Evolutionary conservation across 2,329 filamentous ascomycete genomes (phyloP).

Genomic region (Penicillium rolfsii): DNA sequence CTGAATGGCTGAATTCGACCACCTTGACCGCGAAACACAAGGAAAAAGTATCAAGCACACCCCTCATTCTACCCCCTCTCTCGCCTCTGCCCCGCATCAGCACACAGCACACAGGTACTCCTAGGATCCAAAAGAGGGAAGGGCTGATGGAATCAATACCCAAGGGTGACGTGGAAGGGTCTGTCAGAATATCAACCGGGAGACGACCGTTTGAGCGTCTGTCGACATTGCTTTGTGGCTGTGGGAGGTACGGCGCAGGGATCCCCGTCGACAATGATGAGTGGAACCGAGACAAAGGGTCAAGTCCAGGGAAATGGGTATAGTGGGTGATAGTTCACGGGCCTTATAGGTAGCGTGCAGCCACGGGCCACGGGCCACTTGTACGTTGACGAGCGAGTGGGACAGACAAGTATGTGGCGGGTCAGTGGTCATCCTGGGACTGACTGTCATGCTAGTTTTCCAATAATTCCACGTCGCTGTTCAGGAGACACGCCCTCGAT

Average conservation of each 20-base stretch:
- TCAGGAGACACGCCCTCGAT: background rate
- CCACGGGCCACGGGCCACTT: background rate
- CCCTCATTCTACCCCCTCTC: constrained; percentile 9
- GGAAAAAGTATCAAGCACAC: constrained; percentile 3
- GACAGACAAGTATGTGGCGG: background rate
- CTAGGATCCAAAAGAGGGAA: constrained; percentile 22
- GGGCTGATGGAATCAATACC: constrained; percentile 20
- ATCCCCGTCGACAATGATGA: constrained; percentile 12
- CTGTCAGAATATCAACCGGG: constrained; percentile 35
- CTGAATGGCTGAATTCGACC: background rate
- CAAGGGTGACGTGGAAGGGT: constrained; percentile 39
- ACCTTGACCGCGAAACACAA: constrained; percentile 1
- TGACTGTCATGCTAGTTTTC: background rate
- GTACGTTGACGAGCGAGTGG: background rate
- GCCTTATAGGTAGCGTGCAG: background rate
- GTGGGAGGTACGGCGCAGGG: constrained; percentile 30
- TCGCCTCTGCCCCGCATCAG: constrained; percentile 33
- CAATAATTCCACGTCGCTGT: background rate
- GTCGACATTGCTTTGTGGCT: constrained; percentile 28
- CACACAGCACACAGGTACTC: constrained; percentile 19
- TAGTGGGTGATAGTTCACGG: background rate
- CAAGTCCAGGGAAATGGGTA: background rate
- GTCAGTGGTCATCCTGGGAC: background rate
- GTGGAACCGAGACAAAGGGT: constrained; percentile 6
- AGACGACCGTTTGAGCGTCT: constrained; percentile 29